Evolutionary conservation across 2,329 filamentous ascomycete genomes (phyloP).

Genomic region (Fusarium floridanum): DNA sequence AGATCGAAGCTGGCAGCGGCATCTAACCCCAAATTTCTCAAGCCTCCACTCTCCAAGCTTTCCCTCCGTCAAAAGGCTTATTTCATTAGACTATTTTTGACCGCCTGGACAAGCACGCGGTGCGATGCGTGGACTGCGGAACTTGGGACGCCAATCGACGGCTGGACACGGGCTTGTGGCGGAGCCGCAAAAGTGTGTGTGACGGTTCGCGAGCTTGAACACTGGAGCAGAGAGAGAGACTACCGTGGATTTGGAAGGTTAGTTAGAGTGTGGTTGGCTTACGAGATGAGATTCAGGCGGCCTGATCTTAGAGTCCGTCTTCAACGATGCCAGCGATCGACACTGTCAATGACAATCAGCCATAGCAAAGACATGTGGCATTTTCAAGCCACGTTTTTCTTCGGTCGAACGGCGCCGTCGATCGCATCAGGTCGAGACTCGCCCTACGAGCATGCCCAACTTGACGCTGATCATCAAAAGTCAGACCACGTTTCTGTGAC

Average conservation of each 20-base stretch:
- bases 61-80: not conserved
- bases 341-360: not conserved
- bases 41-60: not conserved
- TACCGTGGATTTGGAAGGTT: not conserved
- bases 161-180: not conserved
- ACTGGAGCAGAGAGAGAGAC: not conserved
- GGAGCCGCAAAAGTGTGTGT: not conserved
- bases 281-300: not conserved
- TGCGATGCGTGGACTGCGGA: not conserved
- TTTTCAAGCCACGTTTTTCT: not conserved
- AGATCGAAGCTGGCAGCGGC: not conserved
- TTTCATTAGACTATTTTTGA: not conserved
- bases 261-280: not conserved
- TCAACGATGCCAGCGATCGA: not conserved
- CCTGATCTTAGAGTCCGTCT: not conserved
- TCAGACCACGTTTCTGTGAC: not conserved
- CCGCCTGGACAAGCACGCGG: not conserved
- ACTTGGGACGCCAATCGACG: not conserved
- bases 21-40: not conserved
- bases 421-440: not conserved
- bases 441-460: not conserved
- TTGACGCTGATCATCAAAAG: not conserved
- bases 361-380: not conserved
- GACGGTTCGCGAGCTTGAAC: not conserved
- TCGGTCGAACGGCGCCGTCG: not conserved